These are phyloP conservation scores for Fusarium redolens DNA, from an alignment of 2,329 filamentous ascomycete genomes.

Conservation along the genomic window DNA sequence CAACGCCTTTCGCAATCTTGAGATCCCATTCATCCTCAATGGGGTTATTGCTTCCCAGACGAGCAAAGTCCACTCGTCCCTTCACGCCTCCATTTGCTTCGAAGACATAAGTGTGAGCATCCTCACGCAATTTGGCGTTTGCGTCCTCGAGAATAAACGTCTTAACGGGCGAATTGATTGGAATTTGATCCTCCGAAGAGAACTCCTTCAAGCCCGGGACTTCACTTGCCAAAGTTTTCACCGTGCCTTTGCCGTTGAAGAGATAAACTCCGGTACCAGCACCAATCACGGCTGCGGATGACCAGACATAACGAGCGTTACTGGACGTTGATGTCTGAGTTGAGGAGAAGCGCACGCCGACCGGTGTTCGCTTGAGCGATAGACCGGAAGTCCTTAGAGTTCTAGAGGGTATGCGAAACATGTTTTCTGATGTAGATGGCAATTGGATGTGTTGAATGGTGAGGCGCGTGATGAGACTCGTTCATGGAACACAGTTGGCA, in stretches of 20 bases:
- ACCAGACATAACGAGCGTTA: slow-evolving; percentile 9
- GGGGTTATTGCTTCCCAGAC: slow-evolving; percentile 51
- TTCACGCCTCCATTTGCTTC: slow-evolving; percentile 34
- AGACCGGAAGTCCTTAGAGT: not conserved
- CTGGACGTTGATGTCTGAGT: slow-evolving; percentile 5
- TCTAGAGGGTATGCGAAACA: slow-evolving; percentile 22
- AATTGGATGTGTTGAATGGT: not conserved
- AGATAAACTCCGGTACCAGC: slow-evolving; percentile 24
- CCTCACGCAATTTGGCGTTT: slow-evolving; percentile 47
- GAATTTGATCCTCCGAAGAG: slow-evolving; percentile 37
- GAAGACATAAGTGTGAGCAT: slow-evolving; percentile 48
- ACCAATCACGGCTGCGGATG: slow-evolving; percentile 9
- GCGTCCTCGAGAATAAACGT: slow-evolving; percentile 44
- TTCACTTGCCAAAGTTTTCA: not conserved
- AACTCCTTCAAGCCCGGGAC: slow-evolving; percentile 20
- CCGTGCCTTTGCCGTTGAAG: not conserved
- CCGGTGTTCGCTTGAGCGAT: slow-evolving; percentile 5
- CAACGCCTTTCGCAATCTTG: slow-evolving; percentile 47
- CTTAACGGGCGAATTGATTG: slow-evolving; percentile 45
- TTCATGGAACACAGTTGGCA: slow-evolving; percentile 8
- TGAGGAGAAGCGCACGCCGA: slow-evolving; percentile 25
- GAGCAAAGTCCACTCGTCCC: slow-evolving; percentile 50
- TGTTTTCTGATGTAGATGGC: not conserved
- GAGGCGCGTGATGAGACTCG: not conserved
- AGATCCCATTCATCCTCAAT: slow-evolving; percentile 53